Conservation (phyloP, 2,329 filamentous ascomycete genomes). For the Aspergillus tamarii region DNA sequence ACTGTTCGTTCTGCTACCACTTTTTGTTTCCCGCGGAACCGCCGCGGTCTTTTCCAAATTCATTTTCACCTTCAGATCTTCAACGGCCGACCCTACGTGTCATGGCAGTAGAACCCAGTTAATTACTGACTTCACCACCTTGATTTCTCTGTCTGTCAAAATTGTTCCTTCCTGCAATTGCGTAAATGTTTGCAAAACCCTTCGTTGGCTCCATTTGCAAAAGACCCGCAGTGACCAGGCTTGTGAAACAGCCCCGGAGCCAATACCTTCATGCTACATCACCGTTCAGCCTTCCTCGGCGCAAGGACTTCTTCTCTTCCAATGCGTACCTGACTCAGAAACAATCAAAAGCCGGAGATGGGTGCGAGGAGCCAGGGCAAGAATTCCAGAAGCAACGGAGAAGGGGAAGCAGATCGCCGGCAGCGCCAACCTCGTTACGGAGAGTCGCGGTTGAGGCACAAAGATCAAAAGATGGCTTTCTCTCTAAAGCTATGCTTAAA, state of each 20-base stretch:
- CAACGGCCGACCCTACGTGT: neutral
- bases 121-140: neutral
- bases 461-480: constrained; percentile 56
- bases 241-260: constrained; percentile 34
- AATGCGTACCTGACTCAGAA: constrained; percentile 58
- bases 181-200: constrained; percentile 36
- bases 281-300: constrained; percentile 47
- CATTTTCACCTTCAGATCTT: neutral
- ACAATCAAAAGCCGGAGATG: constrained; percentile 24
- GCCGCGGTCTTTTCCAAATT: neutral
- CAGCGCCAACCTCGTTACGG: constrained; percentile 74
- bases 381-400: constrained; percentile 47
- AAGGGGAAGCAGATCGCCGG: constrained; percentile 54
- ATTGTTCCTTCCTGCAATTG: neutral
- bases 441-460: constrained; percentile 87
- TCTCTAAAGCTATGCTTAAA: constrained; percentile 48
- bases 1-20: neutral
- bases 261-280: constrained; percentile 39
- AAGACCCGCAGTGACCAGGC: constrained; percentile 26
- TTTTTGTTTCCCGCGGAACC: neutral
- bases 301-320: constrained; percentile 69
- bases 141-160: neutral
- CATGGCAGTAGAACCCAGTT: neutral
- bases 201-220: constrained; percentile 38
- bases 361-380: constrained; percentile 15